These are phyloP conservation scores for Tolypocladium tundrense DNA, from an alignment of 2,329 filamentous ascomycete species.

Conservation along the genomic window DNA sequence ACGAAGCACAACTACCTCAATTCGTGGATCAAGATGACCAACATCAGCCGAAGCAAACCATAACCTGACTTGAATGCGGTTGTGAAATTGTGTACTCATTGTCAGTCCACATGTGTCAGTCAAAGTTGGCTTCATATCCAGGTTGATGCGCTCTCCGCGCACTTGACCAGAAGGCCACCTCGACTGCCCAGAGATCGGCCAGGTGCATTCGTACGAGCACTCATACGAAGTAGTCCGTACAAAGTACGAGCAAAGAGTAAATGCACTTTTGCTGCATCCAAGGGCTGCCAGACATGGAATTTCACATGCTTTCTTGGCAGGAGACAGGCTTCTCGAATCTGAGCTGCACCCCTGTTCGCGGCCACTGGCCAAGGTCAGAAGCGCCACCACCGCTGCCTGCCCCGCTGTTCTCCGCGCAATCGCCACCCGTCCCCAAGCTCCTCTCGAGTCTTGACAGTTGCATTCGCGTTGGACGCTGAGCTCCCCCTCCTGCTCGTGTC, in stretches of 20 bases:
- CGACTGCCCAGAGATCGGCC: not conserved
- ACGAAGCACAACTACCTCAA: too few species aligned
- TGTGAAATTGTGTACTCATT: too few species aligned
- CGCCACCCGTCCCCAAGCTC: not conserved
- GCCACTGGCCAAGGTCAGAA: not conserved
- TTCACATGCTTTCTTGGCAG: not conserved
- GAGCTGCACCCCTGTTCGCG: not conserved
- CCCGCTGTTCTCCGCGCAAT: slow-evolving; percentile 3
- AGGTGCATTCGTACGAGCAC: too few species aligned
- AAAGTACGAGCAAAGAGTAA: not conserved
- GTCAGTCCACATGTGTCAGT: not conserved
- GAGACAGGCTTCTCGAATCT: not conserved
- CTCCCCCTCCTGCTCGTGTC: not conserved
- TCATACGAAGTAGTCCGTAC: too few species aligned
- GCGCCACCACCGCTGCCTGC: not conserved
- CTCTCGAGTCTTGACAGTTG: not conserved
- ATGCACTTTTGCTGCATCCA: not conserved
- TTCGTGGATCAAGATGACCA: not conserved
- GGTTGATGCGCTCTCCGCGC: not conserved
- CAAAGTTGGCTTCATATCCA: not conserved
- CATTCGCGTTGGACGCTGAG: not conserved
- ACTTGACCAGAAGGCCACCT: not conserved
- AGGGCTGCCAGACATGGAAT: not conserved
- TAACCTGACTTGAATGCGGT: not conserved
- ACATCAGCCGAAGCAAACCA: not conserved